Percentiles rank a stretch among this genome's conserved stretches.
These are phyloP conservation scores for Neopestalotiopsis sp. DNA, from an alignment of 2,329 filamentous ascomycete species.

Conservation along the genomic window DNA sequence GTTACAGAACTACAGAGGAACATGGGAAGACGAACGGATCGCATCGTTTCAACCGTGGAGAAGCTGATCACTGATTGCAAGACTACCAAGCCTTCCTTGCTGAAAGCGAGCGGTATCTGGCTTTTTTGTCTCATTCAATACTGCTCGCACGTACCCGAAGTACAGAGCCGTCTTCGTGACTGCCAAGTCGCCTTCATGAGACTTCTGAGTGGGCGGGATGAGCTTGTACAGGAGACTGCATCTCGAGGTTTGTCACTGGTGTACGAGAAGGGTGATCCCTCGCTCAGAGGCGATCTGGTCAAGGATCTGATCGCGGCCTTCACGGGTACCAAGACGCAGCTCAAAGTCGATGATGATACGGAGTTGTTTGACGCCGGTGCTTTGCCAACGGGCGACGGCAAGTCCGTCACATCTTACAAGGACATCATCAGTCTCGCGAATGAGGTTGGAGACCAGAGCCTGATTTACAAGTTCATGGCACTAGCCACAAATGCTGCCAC, in stretches of 20 bases:
- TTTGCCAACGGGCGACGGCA: constrained; percentile 87
- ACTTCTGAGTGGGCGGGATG: constrained; percentile 85
- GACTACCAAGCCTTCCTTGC: constrained; percentile 84
- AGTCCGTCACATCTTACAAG: constrained; percentile 92
- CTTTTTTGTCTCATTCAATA: constrained; percentile 90
- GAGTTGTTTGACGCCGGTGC: constrained; percentile 93
- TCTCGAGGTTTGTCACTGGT: constrained; percentile 90
- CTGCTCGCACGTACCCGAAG: constrained; percentile 77
- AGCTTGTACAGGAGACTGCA: constrained; percentile 94
- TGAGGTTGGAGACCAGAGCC: constrained; percentile 91
- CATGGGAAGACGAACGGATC: constrained; percentile 43
- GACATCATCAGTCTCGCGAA: constrained; percentile 96
- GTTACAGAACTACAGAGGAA: constrained; percentile 36
- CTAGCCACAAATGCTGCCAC: constrained; percentile 94
- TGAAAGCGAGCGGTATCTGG: constrained; percentile 95
- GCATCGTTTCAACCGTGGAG: constrained; percentile 64
- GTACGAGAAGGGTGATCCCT: constrained; percentile 87
- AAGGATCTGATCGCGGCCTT: constrained; percentile 89
- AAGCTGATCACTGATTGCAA: constrained; percentile 80
- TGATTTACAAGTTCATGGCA: constrained; percentile 99
- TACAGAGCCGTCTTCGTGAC: constrained; percentile 76
- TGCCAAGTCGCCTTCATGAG: constrained; percentile 89
- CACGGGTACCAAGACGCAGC: constrained; percentile 74
- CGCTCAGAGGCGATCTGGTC: constrained; percentile 81
- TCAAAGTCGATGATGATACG: constrained; percentile 89